Conservation (phyloP, 352 stramenopile genomes). For the Phytophthora chlamydospora region DNA sequence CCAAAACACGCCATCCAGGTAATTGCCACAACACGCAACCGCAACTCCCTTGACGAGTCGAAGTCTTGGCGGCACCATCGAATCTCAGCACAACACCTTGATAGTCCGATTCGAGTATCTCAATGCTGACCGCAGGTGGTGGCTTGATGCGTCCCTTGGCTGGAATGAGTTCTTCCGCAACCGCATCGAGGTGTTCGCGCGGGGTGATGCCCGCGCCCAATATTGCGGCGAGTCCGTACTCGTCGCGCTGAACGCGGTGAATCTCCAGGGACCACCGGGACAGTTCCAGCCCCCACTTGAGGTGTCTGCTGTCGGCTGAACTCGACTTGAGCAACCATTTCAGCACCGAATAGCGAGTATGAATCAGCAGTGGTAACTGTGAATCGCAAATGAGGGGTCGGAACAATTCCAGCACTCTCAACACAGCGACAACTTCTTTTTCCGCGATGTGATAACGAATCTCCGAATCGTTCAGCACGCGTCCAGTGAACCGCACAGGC, state of each 20-base stretch:
- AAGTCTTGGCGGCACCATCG: slow-evolving; percentile 10
- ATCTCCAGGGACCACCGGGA: slow-evolving; percentile 7
- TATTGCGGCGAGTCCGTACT: slow-evolving; percentile 6
- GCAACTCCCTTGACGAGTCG: slow-evolving; percentile 2
- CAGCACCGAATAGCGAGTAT: slow-evolving; percentile 10
- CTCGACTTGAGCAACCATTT: slow-evolving; percentile 11
- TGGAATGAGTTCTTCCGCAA: slow-evolving; percentile 5
- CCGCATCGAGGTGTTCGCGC: slow-evolving; percentile 8
- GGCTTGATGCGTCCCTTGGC: slow-evolving; percentile 7
- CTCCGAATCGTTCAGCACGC: slow-evolving; percentile 4
- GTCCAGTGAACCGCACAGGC: slow-evolving; percentile 4
- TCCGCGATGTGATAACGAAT: slow-evolving; percentile 1
- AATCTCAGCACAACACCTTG: slow-evolving; percentile 8
- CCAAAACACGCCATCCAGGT: background rate
- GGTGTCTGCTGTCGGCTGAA: background rate
- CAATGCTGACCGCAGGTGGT: slow-evolving; percentile 1
- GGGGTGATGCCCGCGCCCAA: slow-evolving; percentile 12
- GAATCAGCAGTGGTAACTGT: background rate
- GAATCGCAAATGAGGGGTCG: background rate
- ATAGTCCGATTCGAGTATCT: slow-evolving; percentile 11
- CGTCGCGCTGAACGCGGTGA: slow-evolving; percentile 1
- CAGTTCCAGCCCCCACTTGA: slow-evolving; percentile 1
- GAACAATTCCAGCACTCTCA: background rate
- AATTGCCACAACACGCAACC: slow-evolving; percentile 13
- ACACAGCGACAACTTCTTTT: slow-evolving; percentile 1